Evolutionary conservation across 805 yeast genomes (phyloP), one percentile per base, ranked within the genome.

Genomic region (Soucietia sequanensis): DNA sequence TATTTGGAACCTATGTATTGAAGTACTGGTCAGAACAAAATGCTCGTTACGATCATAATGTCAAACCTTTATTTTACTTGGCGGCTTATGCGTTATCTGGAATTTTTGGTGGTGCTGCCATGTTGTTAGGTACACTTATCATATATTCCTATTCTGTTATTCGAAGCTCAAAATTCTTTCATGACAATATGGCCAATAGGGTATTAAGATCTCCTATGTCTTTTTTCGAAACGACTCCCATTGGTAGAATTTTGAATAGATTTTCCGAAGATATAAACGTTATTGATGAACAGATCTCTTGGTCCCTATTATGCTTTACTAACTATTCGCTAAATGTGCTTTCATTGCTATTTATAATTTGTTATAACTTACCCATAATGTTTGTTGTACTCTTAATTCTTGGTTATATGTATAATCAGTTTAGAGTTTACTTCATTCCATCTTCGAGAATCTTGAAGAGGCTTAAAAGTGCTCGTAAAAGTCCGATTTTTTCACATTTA

Each of bases 201-300:
- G 60, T 65, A 1, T 49, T 65, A 35, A 50, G 66, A 37, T 55
- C 68, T 2, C 71, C 71, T 17, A 65, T 65, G 71, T 54, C 65
- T 11, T 65, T 63, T 35, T 65, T 64, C 33, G 71, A 65, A 38
- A 62, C 68, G 13, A 65, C 71, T 1, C 71, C 71, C 2, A 47
- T 62, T 22, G 71, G 70, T 3, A 43, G 69, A 42, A 58, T 65
- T 22, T 50, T 65, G 49, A 65, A 65, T 38, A 48, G 70, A 38
- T 65, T 65, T 36, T 46, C 70, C 5, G 67, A 63, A 20, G 71
- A 65, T 41, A 58, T 64, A 5, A 48, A 50, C 27, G 47, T 47
- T 4, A 50, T 64, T 33, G 70, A 65, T 41, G 50, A 52, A 36
- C 56, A 53, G 27, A 44, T 64, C 7, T 49, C 60, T 19, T 63